A percentile compares a stretch with the other conserved stretches of the same genome.
phyloP scores from a whole-genome alignment of 495 filamentous ascomycete genomes.

The Tetracladium marchalianum region DNA sequence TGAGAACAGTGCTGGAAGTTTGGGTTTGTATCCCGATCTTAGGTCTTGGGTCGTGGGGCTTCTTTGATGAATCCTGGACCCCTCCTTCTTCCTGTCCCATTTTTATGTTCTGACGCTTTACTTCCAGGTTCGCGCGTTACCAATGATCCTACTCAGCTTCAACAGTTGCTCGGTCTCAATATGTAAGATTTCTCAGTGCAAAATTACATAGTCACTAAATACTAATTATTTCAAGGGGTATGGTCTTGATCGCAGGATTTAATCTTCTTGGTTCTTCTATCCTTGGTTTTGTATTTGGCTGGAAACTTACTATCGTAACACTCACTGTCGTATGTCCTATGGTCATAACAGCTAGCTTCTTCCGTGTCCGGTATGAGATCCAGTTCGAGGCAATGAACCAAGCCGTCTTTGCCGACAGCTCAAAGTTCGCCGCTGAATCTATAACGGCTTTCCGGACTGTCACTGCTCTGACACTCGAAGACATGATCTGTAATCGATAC shows the following conservation, averaged over 20 bases:
- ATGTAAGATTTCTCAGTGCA: constrained; percentile 15
- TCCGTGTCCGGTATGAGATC: constrained; percentile 41
- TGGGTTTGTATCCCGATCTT: too few species aligned
- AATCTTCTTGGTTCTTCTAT: constrained; percentile 37
- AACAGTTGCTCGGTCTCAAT: constrained; percentile 51
- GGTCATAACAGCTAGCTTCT: constrained; percentile 38
- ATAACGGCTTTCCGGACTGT: constrained; percentile 48
- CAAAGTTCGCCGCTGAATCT: constrained; percentile 47
- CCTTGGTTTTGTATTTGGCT: constrained; percentile 45
- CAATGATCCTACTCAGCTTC: constrained; percentile 48
- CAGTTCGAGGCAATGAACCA: constrained; percentile 41
- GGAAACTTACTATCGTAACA: constrained; percentile 39
- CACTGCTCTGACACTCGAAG: constrained; percentile 42
- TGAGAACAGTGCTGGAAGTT: constrained; percentile 51
- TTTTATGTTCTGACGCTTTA: too few species aligned
- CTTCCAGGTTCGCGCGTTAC: constrained; percentile 44
- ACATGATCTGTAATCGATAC: constrained; percentile 38
- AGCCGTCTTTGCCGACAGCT: constrained; percentile 42
- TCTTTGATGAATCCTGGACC: too few species aligned
- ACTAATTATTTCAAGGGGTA: constrained; percentile 2
- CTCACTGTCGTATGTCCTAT: constrained; percentile 40
- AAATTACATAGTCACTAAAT: not conserved
- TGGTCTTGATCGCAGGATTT: constrained; percentile 38
- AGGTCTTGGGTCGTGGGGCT: too few species aligned
- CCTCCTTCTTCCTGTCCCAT: too few species aligned